A percentile compares a stretch with the other conserved stretches of the same genome.
phyloP scores from a whole-genome alignment of 2,329 filamentous ascomycete species.

The Emergomyces africanus region DNA sequence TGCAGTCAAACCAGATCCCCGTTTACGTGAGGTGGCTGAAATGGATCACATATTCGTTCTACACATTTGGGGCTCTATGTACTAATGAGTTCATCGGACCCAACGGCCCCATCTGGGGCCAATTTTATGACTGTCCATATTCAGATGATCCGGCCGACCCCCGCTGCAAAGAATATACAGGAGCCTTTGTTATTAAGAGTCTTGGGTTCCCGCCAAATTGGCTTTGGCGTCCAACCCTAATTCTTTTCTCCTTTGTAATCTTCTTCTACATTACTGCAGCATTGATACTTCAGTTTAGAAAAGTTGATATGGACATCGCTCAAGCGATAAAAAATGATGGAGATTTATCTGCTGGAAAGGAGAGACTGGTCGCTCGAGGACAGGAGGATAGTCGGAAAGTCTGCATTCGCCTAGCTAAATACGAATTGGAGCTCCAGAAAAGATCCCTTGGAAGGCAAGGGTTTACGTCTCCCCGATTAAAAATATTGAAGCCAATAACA shows the following conservation, averaged over 20 bases:
- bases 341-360: constrained; percentile 57
- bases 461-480: constrained; percentile 19
- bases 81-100: constrained; percentile 54
- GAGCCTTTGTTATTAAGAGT: constrained; percentile 54
- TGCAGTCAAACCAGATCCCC: constrained; percentile 59
- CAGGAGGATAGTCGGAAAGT: constrained; percentile 46
- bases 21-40: constrained; percentile 71
- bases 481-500: constrained; percentile 54
- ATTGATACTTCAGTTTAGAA: constrained; percentile 50
- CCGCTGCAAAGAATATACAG: constrained; percentile 55
- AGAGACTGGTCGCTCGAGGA: constrained; percentile 48
- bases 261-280: constrained; percentile 51
- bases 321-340: constrained; percentile 45
- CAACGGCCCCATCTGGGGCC: constrained; percentile 33
- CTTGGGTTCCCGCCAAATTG: constrained; percentile 56
- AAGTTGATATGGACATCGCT: constrained; percentile 57
- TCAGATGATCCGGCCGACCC: constrained; percentile 50
- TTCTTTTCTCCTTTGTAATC: constrained; percentile 48
- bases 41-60: constrained; percentile 33
- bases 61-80: constrained; percentile 56
- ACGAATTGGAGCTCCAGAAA: constrained; percentile 53
- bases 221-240: constrained; percentile 53
- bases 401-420: constrained; percentile 51
- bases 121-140: constrained; percentile 60
- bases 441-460: constrained; percentile 37